Percentiles rank a stretch among this genome's conserved stretches.
These are phyloP conservation scores for Aegilops umbellulata DNA, from an alignment of 176 grass and related monocot species.

Conservation along the genomic window DNA sequence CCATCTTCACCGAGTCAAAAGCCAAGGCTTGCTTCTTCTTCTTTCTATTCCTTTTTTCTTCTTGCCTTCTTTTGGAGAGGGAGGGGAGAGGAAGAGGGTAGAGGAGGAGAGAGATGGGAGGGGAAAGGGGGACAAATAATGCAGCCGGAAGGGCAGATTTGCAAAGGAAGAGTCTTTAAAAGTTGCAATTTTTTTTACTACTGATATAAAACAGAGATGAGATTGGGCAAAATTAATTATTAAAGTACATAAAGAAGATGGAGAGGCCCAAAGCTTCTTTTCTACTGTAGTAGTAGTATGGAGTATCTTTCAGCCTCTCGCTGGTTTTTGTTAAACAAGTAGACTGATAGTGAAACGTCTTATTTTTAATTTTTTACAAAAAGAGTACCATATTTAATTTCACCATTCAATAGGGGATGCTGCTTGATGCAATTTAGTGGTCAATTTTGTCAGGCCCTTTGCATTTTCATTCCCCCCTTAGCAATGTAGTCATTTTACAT, in stretches of 20 bases:
- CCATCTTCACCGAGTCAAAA: slow-evolving; percentile 31
- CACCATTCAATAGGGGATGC: too few species aligned
- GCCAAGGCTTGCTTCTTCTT: slow-evolving; percentile 1
- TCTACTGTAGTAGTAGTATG: neutral
- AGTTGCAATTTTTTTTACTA: slow-evolving; percentile 34
- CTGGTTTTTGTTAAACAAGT: too few species aligned
- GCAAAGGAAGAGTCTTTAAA: slow-evolving; percentile 18
- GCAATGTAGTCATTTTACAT: too few species aligned
- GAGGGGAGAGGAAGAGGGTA: slow-evolving; percentile 32
- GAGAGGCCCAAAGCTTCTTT: slow-evolving; percentile 25
- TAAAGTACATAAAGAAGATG: neutral
- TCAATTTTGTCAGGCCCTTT: too few species aligned
- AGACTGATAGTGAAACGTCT: too few species aligned
- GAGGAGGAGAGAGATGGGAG: neutral
- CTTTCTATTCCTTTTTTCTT: slow-evolving; percentile 34
- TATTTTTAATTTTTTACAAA: too few species aligned
- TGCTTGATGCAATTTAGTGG: too few species aligned
- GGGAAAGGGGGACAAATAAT: slow-evolving; percentile 45
- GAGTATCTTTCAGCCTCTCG: too few species aligned
- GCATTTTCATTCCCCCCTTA: too few species aligned
- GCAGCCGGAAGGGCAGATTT: neutral
- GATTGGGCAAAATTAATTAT: slow-evolving; percentile 30
- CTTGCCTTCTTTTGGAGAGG: slow-evolving; percentile 43
- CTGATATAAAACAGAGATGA: slow-evolving; percentile 9
- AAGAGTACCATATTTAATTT: too few species aligned